Evolutionary conservation across 805 yeast species (phyloP), one percentile per base, ranked within the genome.

Genomic region (Suhomyces emberorum): DNA sequence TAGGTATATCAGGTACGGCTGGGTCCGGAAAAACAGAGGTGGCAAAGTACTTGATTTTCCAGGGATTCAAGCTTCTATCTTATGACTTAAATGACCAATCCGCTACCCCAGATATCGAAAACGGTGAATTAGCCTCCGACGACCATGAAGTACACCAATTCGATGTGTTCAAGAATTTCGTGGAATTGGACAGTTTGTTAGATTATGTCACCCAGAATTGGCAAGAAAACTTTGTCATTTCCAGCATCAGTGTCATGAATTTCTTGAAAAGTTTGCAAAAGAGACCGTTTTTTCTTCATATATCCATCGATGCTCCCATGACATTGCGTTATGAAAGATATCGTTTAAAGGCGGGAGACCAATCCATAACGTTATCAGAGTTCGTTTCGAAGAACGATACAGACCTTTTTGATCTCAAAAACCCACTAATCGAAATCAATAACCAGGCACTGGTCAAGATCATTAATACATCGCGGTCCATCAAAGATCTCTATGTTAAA

Each of bases 201-300:
- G 76, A 76, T 6, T 72, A 69, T 49, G 86, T 78, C 10, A 88
- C 96, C 0, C 52, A 58, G 25, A 65, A 79, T 38, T 89, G 95
- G 88, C 62, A 69, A 15, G 59, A 70, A 10, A 65, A 82, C 47
- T 79, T 65, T 49, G 95, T 86, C 2, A 52, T 83, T 3, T 57
- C 75, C 0, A 75, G 76, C 37, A 64, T 83, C 9, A 56, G 59
- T 2, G 65, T 65, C 15, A 44, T 70, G 10, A 59, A 56, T 4
- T 54, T 72, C 33, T 64, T 83, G 17, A 63, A 67, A 2, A 61
- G 57, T 16, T 57, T 84, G 4, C 65, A 72, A 22, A 78, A 81
- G 42, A 63, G 96, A 38, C 96, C 97, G 0, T 89, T 86, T 54
- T 88, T 88, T 53, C 70, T 88, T 16, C 95, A 88, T 54, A 48